phyloP scores from a whole-genome alignment of 2,329 filamentous ascomycete species.

The Cytospora leucostoma region DNA sequence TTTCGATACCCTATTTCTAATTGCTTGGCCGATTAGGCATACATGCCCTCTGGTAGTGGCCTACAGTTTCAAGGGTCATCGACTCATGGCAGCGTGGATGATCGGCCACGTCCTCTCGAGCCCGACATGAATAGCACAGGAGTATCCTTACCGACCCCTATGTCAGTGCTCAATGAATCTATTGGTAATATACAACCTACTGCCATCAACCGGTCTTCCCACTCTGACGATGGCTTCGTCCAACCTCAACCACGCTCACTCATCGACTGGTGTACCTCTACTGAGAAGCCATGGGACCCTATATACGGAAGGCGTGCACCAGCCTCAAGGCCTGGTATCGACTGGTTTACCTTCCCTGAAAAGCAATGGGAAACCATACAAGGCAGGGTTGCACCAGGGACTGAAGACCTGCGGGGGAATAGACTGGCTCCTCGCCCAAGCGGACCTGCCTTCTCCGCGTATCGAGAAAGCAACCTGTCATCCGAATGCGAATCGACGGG shows the following conservation, averaged over 20 bases:
- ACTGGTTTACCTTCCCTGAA: slow-evolving; percentile 13
- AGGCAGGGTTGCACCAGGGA: slow-evolving; percentile 1
- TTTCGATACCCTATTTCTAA: slow-evolving; percentile 22
- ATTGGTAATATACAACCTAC: slow-evolving; percentile 18
- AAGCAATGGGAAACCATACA: slow-evolving; percentile 25
- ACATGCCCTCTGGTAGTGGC: slow-evolving; percentile 13
- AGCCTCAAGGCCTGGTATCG: background rate
- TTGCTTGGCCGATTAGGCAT: slow-evolving; percentile 29
- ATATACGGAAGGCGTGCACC: slow-evolving; percentile 9
- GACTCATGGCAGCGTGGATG: slow-evolving; percentile 25
- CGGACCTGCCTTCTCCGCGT: slow-evolving; percentile 9
- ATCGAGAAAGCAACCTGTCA: slow-evolving; percentile 17
- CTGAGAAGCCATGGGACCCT: slow-evolving; percentile 25
- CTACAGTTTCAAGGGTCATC: background rate
- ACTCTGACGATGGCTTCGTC: slow-evolving; percentile 8
- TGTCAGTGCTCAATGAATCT: slow-evolving; percentile 4
- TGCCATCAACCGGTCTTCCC: slow-evolving; percentile 4
- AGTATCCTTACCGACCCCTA: slow-evolving; percentile 25
- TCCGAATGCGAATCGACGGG: slow-evolving; percentile 35
- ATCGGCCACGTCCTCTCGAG: slow-evolving; percentile 30
- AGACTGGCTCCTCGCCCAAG: slow-evolving; percentile 2
- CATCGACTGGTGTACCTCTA: slow-evolving; percentile 13
- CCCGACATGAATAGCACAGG: slow-evolving; percentile 25
- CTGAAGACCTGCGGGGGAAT: slow-evolving; percentile 8
- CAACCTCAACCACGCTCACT: slow-evolving; percentile 8